Base-by-base conservation (phyloP, 257 asterid genomes). In the Lycium barbarum region DNA sequence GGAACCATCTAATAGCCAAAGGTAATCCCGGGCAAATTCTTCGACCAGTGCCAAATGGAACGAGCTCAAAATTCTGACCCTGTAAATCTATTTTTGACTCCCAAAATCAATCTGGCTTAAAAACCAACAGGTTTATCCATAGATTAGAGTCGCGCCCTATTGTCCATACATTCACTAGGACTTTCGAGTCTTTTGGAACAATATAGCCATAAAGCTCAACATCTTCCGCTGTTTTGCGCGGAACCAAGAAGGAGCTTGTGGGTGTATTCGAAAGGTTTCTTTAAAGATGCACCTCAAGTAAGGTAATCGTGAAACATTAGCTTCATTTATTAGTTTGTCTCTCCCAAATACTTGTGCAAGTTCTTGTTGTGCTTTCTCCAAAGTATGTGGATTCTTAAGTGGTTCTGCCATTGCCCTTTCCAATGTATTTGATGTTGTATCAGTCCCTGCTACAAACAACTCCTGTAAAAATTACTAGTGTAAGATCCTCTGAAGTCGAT, bases 301-400 rank as follows among this genome's bases (percentile, higher is more conserved):
- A 5, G 79, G 79, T 36, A 68, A 15, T 68, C 35, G 5, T 36
- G 76, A n/a, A 68, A 68, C 51, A 68, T 40, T 9, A 71, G 55
- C 9, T 71, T 71, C 79, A 71, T 71, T 1, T 71, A 71, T 43
- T 43, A 40, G 54, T 71, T 71, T 71, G 54, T 35, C 55, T 71
- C 79, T 71, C 33, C 55, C 79, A 71, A 17, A 40, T 9, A 18
- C 35, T 13, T 68, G 51, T 68, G 22, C 76, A 35, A 68, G 51
- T 68, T 68, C 33, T 18, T 40, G 8, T 71, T 71, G 55, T 43
- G 13, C 35, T 71, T 40, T 68, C 53, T 68, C 53, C 11, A 36
- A 68, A 38, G 12, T 15, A 17, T 38, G 78, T 68, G 53, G 78
- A 68, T 68, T 68, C 53, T 68, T 68, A 3, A 68, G 53, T 33